Evolutionary conservation across 768 basidiomycete genomes (phyloP).

Genomic region (Calocybe gangraenosa): DNA sequence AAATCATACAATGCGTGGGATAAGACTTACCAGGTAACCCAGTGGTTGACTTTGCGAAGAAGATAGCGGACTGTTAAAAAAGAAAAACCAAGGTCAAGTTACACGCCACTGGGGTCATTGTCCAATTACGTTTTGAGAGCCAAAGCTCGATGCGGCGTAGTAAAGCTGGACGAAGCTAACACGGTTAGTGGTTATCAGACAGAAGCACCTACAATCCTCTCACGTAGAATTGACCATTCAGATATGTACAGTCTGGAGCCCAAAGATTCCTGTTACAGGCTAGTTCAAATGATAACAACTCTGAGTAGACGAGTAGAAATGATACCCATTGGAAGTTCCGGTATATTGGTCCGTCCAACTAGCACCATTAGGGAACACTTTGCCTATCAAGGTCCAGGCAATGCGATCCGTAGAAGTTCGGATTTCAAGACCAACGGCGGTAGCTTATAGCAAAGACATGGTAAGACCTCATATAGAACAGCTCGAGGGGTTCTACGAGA

Average conservation of each 20-base stretch:
- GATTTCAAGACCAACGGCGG: constrained; percentile 44
- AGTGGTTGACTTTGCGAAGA: constrained; percentile 49
- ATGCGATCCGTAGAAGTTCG: constrained; percentile 45
- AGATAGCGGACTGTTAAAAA: constrained; percentile 41
- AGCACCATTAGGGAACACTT: constrained; percentile 47
- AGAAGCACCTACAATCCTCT: constrained; percentile 3
- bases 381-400: constrained; percentile 40
- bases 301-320: too few relatives aligned
- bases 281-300: background rate
- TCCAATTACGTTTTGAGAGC: constrained; percentile 38
- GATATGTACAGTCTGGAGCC: constrained; percentile 34
- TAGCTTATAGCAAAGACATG: constrained; percentile 26
- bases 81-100: too few relatives aligned
- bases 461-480: background rate
- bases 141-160: constrained; percentile 52
- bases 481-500: constrained; percentile 2
- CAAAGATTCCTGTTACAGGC: constrained; percentile 27
- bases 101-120: background rate
- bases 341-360: constrained; percentile 48
- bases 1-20: constrained; percentile 5
- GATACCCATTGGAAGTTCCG: constrained; percentile 6
- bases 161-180: constrained; percentile 36
- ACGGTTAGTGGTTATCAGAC: background rate
- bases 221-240: constrained; percentile 27
- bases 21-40: constrained; percentile 32